These are phyloP conservation scores for Plasmodium falciparum DNA, from an alignment of 169 alveolate species.

Conservation along the genomic window DNA sequence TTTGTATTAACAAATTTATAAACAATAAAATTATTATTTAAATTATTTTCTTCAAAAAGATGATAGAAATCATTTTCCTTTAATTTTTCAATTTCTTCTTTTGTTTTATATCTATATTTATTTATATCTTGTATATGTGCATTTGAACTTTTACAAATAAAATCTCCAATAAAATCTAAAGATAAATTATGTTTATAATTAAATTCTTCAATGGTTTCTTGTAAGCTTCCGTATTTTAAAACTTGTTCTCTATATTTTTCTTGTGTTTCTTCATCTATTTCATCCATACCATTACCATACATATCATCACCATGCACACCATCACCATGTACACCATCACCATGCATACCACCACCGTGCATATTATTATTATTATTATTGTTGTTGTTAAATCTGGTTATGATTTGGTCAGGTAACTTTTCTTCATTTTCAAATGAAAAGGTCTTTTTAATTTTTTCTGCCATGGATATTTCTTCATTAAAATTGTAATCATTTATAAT, in stretches of 20 bases:
- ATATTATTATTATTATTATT: background rate
- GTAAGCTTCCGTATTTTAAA: constrained; percentile 36
- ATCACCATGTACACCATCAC: background rate
- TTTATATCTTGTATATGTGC: constrained; percentile 21
- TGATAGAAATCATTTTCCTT: constrained; percentile 5
- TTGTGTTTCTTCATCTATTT: constrained; percentile 27
- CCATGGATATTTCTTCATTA: constrained; percentile 51
- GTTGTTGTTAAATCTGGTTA: background rate
- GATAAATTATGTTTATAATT: constrained; percentile 35
- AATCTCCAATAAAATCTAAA: constrained; percentile 61
- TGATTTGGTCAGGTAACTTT: constrained; percentile 13
- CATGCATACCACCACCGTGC: background rate
- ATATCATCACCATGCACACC: background rate
- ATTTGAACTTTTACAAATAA: constrained; percentile 46
- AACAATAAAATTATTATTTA: constrained; percentile 43
- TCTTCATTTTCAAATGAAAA: constrained; percentile 40
- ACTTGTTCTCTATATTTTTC: constrained; percentile 24
- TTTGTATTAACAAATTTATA: constrained; percentile 48
- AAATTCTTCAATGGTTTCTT: constrained; percentile 54
- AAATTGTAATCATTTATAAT: constrained; percentile 44
- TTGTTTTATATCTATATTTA: constrained; percentile 37
- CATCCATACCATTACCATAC: background rate
- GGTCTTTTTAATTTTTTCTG: constrained; percentile 27
- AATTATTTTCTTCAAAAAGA: background rate
- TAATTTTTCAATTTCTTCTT: constrained; percentile 28